Conservation (phyloP, 2,329 filamentous ascomycete genomes). For the Fusarium virguliforme region DNA sequence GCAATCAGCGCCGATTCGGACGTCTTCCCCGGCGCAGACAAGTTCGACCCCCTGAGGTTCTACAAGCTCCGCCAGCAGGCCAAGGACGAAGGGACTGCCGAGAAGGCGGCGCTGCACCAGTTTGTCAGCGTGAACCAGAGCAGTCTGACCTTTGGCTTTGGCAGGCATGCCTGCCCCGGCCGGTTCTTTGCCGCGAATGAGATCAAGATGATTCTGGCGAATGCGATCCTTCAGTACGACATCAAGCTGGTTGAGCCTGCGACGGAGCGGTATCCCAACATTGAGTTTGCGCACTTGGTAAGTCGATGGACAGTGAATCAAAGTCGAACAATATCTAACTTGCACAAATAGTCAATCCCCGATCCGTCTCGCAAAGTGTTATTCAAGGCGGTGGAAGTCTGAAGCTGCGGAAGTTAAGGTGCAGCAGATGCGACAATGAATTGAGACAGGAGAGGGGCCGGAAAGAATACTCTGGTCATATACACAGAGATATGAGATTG, state of each 20-base stretch:
- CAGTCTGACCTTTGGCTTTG: slow-evolving; percentile 58
- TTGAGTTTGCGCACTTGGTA: slow-evolving; percentile 31
- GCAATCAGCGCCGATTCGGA: slow-evolving; percentile 58
- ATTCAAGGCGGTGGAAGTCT: slow-evolving; percentile 8
- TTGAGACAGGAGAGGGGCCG: background rate
- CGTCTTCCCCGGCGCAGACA: slow-evolving; percentile 53
- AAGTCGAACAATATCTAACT: background rate
- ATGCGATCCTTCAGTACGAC: slow-evolving; percentile 61
- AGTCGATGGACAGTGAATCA: background rate
- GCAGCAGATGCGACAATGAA: background rate
- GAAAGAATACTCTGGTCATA: background rate
- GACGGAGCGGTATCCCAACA: slow-evolving; percentile 31
- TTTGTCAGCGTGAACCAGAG: slow-evolving; percentile 60
- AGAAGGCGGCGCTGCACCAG: slow-evolving; percentile 54
- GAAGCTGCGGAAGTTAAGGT: background rate
- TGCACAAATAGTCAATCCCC: slow-evolving; percentile 4
- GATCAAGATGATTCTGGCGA: slow-evolving; percentile 63
- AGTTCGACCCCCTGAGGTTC: slow-evolving; percentile 64
- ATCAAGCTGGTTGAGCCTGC: slow-evolving; percentile 37
- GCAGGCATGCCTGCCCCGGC: slow-evolving; percentile 61
- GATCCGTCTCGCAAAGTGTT: slow-evolving; percentile 7
- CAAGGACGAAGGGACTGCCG: slow-evolving; percentile 32
- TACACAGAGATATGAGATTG: background rate
- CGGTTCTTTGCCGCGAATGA: slow-evolving; percentile 64
- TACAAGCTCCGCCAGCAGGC: slow-evolving; percentile 57